phyloP scores from a whole-genome alignment of 805 yeast species.

The Candida succiphila region DNA sequence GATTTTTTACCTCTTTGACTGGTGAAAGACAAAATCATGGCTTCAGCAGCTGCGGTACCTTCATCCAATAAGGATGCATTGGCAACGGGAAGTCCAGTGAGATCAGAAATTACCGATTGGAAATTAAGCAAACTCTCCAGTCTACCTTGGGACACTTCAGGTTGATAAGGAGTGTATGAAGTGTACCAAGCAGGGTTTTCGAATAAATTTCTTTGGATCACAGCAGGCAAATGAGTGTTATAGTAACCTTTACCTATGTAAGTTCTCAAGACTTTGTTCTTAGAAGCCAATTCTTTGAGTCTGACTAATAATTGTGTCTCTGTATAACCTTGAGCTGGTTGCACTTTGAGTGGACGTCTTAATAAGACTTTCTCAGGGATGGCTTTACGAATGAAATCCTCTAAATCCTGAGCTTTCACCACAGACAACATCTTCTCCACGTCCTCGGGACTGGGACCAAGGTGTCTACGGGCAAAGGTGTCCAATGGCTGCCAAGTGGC shows the following conservation, averaged over 20 bases:
- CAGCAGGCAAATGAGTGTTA: constrained; percentile 84
- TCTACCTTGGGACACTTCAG: constrained; percentile 96
- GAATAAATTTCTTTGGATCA: constrained; percentile 81
- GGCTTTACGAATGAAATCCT: constrained; percentile 59
- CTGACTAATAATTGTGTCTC: constrained; percentile 74
- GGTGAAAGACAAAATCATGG: constrained; percentile 78
- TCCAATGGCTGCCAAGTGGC: constrained; percentile 42
- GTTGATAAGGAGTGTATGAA: constrained; percentile 96
- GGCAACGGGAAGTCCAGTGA: constrained; percentile 91
- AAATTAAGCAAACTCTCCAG: constrained; percentile 81
- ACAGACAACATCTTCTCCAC: constrained; percentile 54
- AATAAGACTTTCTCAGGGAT: constrained; percentile 71
- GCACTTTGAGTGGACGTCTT: constrained; percentile 54
- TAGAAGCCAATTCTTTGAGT: constrained; percentile 56
- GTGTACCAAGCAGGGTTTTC: constrained; percentile 99
- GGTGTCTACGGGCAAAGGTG: constrained; percentile 82
- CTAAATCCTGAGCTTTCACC: constrained; percentile 58
- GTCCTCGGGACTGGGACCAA: constrained; percentile 68
- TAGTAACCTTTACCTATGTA: constrained; percentile 93
- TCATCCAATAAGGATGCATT: constrained; percentile 94
- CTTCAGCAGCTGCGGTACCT: constrained; percentile 97
- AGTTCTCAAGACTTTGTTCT: constrained; percentile 65
- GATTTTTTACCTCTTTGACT: constrained; percentile 55
- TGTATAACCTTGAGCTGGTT: constrained; percentile 66
- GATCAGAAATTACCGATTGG: constrained; percentile 84